Percentiles rank a stretch among this genome's conserved stretches.
These are phyloP conservation scores for Leptosphaerulina australis DNA, from an alignment of 2,329 filamentous ascomycete genomes.

Conservation along the genomic window DNA sequence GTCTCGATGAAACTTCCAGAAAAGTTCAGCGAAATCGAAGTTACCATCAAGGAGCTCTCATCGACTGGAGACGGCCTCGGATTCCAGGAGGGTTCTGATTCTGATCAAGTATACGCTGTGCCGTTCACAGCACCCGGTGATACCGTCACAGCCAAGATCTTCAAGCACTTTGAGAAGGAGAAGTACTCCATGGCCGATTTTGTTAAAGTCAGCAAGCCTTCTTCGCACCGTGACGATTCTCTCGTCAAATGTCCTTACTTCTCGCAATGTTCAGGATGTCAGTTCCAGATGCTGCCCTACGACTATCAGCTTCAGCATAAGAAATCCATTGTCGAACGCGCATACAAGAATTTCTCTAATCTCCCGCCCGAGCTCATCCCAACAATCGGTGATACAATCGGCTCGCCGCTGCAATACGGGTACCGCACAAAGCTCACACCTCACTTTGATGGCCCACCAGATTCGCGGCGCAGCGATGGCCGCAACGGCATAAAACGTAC, in stretches of 20 bases:
- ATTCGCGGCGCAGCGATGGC: constrained; percentile 54
- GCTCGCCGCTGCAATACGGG: constrained; percentile 86
- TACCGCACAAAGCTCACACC: constrained; percentile 98
- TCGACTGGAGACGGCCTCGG: constrained; percentile 93
- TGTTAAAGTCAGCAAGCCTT: constrained; percentile 74
- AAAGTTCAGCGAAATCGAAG: constrained; percentile 75
- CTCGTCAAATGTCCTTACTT: constrained; percentile 88
- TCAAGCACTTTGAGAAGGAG: constrained; percentile 69
- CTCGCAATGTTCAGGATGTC: constrained; percentile 81
- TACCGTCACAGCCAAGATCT: constrained; percentile 75
- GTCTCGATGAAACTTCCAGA: constrained; percentile 59
- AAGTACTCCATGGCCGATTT: constrained; percentile 82
- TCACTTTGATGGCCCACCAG: constrained; percentile 83
- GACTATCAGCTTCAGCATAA: constrained; percentile 84
- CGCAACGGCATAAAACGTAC: constrained; percentile 59
- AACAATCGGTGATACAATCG: constrained; percentile 79
- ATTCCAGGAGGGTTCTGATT: constrained; percentile 66
- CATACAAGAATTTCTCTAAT: constrained; percentile 88
- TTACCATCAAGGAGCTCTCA: constrained; percentile 81
- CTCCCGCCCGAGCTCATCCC: constrained; percentile 78
- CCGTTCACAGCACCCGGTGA: constrained; percentile 91
- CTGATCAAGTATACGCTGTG: constrained; percentile 77
- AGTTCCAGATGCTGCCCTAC: constrained; percentile 97
- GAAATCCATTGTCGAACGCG: constrained; percentile 83
- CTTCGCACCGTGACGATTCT: constrained; percentile 75